Evolutionary conservation across 495 filamentous ascomycete genomes (phyloP), one percentile per base, ranked within the genome.

Genomic region (Hypoxylon cercidicola): DNA sequence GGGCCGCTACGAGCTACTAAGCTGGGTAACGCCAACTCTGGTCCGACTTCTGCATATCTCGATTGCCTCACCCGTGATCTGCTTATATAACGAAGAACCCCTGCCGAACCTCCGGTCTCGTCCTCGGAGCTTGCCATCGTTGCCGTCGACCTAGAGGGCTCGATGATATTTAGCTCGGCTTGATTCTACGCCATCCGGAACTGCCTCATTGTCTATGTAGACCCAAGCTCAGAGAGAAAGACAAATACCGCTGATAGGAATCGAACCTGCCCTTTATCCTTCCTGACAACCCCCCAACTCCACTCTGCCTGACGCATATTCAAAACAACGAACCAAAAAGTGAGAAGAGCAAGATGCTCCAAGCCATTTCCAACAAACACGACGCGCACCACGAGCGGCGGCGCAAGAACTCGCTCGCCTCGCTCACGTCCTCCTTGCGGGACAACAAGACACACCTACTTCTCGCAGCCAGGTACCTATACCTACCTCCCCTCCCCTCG

Each of bases 371-470:
- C 58, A n/a, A 49, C 25, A 47, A 66, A n/a, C 73, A 77, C 62
- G 76, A 79, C 68, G 45, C 49, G 8, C 75, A 77, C 55, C 69
- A 64, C 51, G 41, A 68, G 46, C 63, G 55, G 13, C 61, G 64
- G 28, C 66, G 63, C 43, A 62, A 72, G 54, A 73, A 71, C 47
- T 75, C 75, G 9, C 56, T 79, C 25, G 61, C 67, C 9, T 60
- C 69, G 23, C 64, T 82, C 5, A 72, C 74, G 0, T 59, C 69
- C 18, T 65, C 78, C 4, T 71, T 75, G 7, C 43, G 82, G 18
- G 90, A 95, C 68, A 76, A 78, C 30, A 93, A 90, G 72, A 78
- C 78, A 16, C 91, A 98, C 74, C 82, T 97, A 13, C 86, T 97
- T 16, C 85, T 97, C 41, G 90, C 89, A 7, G 25, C 25, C 25